Conservation (phyloP, 176 grass and related monocot species). For the Avena atlantica region DNA sequence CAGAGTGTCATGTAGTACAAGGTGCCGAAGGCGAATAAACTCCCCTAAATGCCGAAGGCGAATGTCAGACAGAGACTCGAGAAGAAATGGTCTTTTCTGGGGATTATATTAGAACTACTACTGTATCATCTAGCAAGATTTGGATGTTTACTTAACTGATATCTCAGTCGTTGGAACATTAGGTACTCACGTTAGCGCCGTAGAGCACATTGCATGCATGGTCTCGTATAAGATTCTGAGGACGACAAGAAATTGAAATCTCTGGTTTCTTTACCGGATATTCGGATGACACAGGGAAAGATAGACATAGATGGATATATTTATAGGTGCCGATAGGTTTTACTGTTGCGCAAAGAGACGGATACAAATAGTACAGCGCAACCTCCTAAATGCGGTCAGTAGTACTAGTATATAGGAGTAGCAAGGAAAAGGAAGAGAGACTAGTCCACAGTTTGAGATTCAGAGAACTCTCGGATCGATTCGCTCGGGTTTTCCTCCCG, state of each 20-base stretch:
- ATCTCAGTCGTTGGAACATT: neutral
- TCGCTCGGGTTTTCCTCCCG: neutral
- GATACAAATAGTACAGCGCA: neutral
- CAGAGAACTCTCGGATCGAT: slow-evolving; percentile 17
- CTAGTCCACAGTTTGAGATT: slow-evolving; percentile 3
- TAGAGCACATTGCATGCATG: neutral
- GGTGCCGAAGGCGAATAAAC: too few species aligned
- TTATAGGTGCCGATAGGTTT: neutral
- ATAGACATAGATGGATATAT: neutral
- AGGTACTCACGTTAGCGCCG: neutral
- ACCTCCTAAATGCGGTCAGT: neutral
- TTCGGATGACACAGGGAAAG: neutral
- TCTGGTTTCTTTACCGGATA: neutral
- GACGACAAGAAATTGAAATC: neutral
- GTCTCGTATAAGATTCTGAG: neutral
- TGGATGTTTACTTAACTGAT: too few species aligned
- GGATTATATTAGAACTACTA: too few species aligned
- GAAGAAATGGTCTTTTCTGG: too few species aligned
- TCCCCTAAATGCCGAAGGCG: too few species aligned
- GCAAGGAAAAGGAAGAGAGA: neutral
- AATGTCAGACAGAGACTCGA: too few species aligned
- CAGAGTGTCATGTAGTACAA: neutral
- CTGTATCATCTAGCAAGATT: too few species aligned
- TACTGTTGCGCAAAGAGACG: neutral
- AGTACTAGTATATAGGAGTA: neutral